Percentiles rank a stretch among this genome's conserved stretches.
Conservation (phyloP, 768 basidiomycete genomes). For the Hypholoma fasciculare region DNA sequence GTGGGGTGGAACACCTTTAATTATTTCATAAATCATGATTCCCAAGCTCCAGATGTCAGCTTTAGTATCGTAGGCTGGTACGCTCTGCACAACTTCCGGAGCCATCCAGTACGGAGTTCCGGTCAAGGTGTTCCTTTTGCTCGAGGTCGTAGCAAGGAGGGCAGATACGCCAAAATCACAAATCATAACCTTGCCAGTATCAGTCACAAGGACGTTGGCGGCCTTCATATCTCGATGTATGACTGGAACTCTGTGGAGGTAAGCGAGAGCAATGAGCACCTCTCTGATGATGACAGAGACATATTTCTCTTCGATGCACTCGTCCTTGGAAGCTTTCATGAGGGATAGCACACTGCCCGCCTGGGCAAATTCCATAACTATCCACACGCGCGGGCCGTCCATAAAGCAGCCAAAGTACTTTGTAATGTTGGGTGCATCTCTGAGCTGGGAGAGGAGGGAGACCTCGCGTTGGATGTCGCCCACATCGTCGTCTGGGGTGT, state of each 20-base stretch:
- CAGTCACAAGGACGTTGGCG: slow-evolving; percentile 91
- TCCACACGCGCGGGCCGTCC: slow-evolving; percentile 96
- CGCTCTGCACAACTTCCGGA: slow-evolving; percentile 90
- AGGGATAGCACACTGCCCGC: slow-evolving; percentile 93
- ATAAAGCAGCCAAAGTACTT: slow-evolving; percentile 97
- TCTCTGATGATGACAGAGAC: slow-evolving; percentile 87
- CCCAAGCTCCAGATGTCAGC: slow-evolving; percentile 99
- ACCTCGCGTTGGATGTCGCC: slow-evolving; percentile 97
- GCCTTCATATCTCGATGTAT: slow-evolving; percentile 99
- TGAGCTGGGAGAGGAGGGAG: slow-evolving; percentile 84
- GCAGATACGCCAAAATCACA: slow-evolving; percentile 99
- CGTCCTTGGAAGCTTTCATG: slow-evolving; percentile 82
- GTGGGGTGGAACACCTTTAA: slow-evolving; percentile 94
- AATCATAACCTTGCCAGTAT: slow-evolving; percentile 88
- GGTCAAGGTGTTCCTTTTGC: slow-evolving; percentile 94
- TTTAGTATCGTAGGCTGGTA: slow-evolving; percentile 93
- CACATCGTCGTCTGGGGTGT: slow-evolving; percentile 95
- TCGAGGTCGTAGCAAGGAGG: slow-evolving; percentile 76
- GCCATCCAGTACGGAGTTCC: slow-evolving; percentile 99
- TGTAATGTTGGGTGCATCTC: slow-evolving; percentile 89
- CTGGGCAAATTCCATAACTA: slow-evolving; percentile 96
- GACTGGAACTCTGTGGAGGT: slow-evolving; percentile 91
- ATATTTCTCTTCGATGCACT: slow-evolving; percentile 85
- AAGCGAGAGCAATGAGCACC: slow-evolving; percentile 81
- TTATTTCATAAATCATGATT: slow-evolving; percentile 95